Conservation (phyloP, 164 flowering plant genomes). For the Dillenia suffruticosa region DNA sequence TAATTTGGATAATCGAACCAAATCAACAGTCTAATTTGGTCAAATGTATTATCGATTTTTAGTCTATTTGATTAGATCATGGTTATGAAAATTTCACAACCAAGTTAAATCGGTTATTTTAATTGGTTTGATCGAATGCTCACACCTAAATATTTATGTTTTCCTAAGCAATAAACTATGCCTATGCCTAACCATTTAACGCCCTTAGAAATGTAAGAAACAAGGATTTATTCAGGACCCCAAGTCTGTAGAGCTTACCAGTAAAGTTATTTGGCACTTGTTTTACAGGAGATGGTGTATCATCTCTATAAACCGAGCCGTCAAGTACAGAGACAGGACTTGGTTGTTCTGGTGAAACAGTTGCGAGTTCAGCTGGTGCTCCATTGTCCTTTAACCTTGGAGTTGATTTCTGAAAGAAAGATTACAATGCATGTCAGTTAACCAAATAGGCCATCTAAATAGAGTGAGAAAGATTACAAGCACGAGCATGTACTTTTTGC, state of each 20-base stretch:
- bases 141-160: too few species aligned
- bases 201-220: too few species aligned
- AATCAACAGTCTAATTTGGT: too few species aligned
- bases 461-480: not conserved
- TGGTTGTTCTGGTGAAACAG: conserved; percentile 67
- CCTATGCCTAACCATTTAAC: too few species aligned
- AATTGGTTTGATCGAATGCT: too few species aligned
- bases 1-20: too few species aligned
- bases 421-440: conserved; percentile 10
- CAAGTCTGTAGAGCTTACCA: conserved; percentile 31
- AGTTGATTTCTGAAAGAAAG: conserved; percentile 30
- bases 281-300: conserved; percentile 77
- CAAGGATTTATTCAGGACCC: too few species aligned
- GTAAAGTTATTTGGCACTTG: conserved; percentile 43
- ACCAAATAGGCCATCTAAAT: conserved; percentile 1
- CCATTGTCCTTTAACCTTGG: conserved; percentile 23
- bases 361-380: conserved; percentile 25
- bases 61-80: too few species aligned
- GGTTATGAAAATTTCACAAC: too few species aligned
- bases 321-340: conserved; percentile 98
- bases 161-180: too few species aligned
- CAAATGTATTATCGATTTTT: too few species aligned
- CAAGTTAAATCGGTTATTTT: too few species aligned
- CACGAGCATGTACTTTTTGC: conserved; percentile 21
- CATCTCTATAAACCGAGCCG: conserved; percentile 62